Evolutionary conservation across 768 basidiomycete genomes (phyloP), one percentile per base, ranked within the genome.

Genomic region (Tubosaeta sp.): DNA sequence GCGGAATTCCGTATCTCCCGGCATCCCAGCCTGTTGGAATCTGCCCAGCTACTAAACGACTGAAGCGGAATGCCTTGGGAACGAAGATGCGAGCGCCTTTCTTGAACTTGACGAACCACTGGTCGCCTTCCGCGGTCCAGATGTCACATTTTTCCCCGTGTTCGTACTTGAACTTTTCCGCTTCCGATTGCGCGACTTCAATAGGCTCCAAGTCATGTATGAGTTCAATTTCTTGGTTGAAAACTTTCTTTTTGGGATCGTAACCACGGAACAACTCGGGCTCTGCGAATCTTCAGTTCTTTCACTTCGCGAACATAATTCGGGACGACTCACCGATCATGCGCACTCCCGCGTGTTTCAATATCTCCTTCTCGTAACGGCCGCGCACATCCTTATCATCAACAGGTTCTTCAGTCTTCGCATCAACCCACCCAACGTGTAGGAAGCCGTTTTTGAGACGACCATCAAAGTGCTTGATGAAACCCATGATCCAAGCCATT

Each of bases 401-500:
- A 33, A 99, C 87, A 7, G 97, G 93, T 57, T 98, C 95, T 41
- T 76, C 81, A 13, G 88, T 83, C 78, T 97, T 95, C 65, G 85
- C 84, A 64, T 98, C 95, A 45, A 97, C 94, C 97, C 97, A 99
- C 32, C 97, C 97, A 60, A 99, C 95, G 64, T 97, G 88, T 31
- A 95, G 78, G 31, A 89, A 82, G 41, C 92, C 93, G 60, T 89
- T 84, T 74, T 95, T 94, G 60, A 98, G 80, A 52, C 93, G 93
- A 16, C 97, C 97, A 59, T 99, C 91, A 71, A 97, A 95, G 76
- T 99, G 94, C 71, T 95, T 97, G 81, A 98, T 97, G 73, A 82
- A 84, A 38, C 97, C 95, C 91, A 95, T 98, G 72, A 98, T 86
- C 95, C 95, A 99, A 3, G 95, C 95, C 90, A 99, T 95, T 75